Base-by-base conservation (phyloP, 2,329 filamentous ascomycete genomes). In the Colletotrichum falcatum region DNA sequence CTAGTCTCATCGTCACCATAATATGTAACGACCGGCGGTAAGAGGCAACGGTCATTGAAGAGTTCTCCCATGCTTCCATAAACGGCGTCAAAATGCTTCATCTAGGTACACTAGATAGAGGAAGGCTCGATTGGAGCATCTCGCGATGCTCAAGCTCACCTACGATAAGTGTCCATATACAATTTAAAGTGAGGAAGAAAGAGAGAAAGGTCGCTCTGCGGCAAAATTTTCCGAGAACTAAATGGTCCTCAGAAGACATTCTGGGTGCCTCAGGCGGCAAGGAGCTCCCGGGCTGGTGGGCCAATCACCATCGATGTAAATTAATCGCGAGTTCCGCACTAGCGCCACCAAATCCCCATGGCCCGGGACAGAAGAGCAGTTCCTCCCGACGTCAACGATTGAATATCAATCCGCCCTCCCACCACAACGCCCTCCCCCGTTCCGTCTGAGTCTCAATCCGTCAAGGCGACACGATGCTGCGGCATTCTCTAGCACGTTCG, bases 111-210 rank as follows among this genome's bases (percentile, higher is more conserved):
- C 88, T 90, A 88, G 89, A 91, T 91, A 91, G 90, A 91, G 89
- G 88, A 88, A 84, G 84, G 89, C 88, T 89, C 86, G 87, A 90
- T 80, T 81, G 83, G 83, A 82, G 77, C 77, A 77, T 78, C 80
- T 77, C 76, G 75, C 76, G 79, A 79, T 73, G 83, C 83, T 79
- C 88, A 87, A 90, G 88, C 84, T 86, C 85, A 88, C 89, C 89
- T 88, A 91, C 89, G 91, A 91, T 91, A 91, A 89, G 86, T 89
- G 88, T 86, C 80, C 88, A 83, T 85, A 86, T 90, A 91, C 89
- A 91, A 90, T 89, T 83, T 83, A 83, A 81, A 80, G 77, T 77
- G 79, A 79, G 78, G 79, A 82, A 84, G 80, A 80, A 82, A 79
- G 78, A 80, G 79, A 77, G 75, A 77, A 74, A 71, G 74, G 72